Evolutionary conservation across 1,284 basidiomycete species (phyloP), one percentile per base, ranked within the genome.

Genomic region (Cryptococcus amylolentus): DNA sequence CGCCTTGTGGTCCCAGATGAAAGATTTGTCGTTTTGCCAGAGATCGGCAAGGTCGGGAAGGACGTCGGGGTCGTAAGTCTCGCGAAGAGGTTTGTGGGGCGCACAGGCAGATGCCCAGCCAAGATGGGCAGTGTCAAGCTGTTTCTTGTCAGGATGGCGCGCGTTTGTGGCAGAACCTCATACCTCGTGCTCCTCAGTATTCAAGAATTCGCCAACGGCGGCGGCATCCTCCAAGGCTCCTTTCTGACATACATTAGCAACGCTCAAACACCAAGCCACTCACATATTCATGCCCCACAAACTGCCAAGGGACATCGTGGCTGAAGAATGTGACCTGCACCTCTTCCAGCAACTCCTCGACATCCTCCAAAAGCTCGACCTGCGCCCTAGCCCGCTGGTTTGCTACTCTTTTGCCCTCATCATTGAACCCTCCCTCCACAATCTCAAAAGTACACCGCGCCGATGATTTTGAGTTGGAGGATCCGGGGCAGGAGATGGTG

Each of bases 281-380:
- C 63, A 75, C 72, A 52, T 70, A 71, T 61, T 73, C 72, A 57
- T 76, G 67, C 7, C 72, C 73, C 7, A 72, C 68, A 60, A 77
- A 74, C 51, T 77, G 73, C 65, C 69, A 74, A 7, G 75, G 75
- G 16, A 64, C 71, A 61, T 77, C 75, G 58, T 75, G 70, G 47
- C 63, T 65, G 51, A 67, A 74, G 47, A 73, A 72, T 12, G 70
- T 68, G 20, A 68, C 70, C 23, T 68, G 58, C 37, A 73, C 58
- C 39, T 65, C 62, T 37, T 73, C 69, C 40, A 71, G 54, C 40
- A 62, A 52, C n/a, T 55, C 55, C 50, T 70, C 61, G 4, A 75
- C 58, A 6, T 63, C 66, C 26, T 62, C 46, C 45, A 77, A 44
- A 8, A 77, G 55, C 4, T 54, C 59, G 47, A 73, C 56, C 61